These are phyloP conservation scores for Arctostaphylos glauca DNA, from an alignment of 148 eudicot species.

Conservation along the genomic window DNA sequence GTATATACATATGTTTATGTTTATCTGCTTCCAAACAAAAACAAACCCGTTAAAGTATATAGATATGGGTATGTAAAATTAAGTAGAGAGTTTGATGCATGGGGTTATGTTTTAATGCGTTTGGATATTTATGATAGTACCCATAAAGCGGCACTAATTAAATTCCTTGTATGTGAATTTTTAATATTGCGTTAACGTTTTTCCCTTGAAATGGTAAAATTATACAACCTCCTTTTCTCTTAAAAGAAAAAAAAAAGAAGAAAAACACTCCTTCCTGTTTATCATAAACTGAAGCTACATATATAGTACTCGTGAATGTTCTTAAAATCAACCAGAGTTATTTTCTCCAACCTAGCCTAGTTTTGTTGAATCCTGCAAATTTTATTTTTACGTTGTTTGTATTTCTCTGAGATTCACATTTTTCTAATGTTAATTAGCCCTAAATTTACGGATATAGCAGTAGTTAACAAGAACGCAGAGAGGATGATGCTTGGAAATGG, in stretches of 20 bases:
- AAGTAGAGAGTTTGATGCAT: background rate
- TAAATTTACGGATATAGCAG: background rate
- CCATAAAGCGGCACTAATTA: too few relatives aligned
- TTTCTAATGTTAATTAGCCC: background rate
- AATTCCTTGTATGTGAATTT: too few relatives aligned
- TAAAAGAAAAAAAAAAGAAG: too few relatives aligned
- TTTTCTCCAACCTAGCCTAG: background rate
- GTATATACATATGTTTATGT: too few relatives aligned
- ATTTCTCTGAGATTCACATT: background rate
- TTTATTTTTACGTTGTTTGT: background rate
- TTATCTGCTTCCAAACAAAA: background rate
- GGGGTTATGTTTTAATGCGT: background rate
- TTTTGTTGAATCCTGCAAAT: background rate
- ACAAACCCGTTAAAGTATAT: background rate
- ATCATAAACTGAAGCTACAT: too few relatives aligned
- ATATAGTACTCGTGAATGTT: too few relatives aligned
- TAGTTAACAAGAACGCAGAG: slow-evolving; percentile 8
- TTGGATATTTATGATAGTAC: background rate
- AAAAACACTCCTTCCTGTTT: too few relatives aligned
- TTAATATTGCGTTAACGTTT: too few relatives aligned
- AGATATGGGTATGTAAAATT: background rate
- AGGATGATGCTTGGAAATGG: slow-evolving; percentile 55
- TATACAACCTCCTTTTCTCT: too few relatives aligned
- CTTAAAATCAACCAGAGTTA: background rate
- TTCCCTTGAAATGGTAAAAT: too few relatives aligned